phyloP scores from a whole-genome alignment of 202 grass and related monocot species.

The Bolboschoenoplectus hybrid region DNA sequence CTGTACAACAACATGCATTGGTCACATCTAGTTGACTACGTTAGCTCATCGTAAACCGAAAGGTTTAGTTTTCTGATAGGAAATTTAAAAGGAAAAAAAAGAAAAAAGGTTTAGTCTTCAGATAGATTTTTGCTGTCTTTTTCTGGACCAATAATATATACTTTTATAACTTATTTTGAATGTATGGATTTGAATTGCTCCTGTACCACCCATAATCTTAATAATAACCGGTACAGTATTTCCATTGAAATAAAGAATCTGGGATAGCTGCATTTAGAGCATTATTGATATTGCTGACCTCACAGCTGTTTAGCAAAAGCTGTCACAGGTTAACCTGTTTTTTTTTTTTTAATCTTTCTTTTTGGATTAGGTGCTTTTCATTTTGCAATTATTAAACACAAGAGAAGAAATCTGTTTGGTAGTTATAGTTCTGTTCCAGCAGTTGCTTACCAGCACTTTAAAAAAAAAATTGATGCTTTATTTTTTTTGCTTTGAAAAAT shows the following conservation, averaged over 20 bases:
- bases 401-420: background rate
- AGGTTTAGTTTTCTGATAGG: background rate
- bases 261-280: background rate
- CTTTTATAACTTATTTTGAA: background rate
- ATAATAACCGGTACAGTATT: background rate
- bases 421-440: background rate
- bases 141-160: background rate
- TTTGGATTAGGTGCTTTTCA: background rate
- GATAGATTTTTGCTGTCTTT: background rate
- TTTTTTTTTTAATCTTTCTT: background rate
- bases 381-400: background rate
- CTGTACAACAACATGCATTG: slow-evolving; percentile 32
- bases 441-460: background rate
- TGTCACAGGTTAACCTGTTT: background rate
- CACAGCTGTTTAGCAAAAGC: background rate
- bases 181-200: background rate
- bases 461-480: background rate
- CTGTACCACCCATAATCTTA: background rate
- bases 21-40: slow-evolving; percentile 29
- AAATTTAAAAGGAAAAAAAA: background rate
- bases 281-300: background rate
- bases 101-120: background rate
- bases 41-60: background rate
- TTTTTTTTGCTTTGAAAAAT: background rate
- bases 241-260: background rate